phyloP scores from a whole-genome alignment of 2,329 filamentous ascomycete species.

The Scedosporium aurantiacum region DNA sequence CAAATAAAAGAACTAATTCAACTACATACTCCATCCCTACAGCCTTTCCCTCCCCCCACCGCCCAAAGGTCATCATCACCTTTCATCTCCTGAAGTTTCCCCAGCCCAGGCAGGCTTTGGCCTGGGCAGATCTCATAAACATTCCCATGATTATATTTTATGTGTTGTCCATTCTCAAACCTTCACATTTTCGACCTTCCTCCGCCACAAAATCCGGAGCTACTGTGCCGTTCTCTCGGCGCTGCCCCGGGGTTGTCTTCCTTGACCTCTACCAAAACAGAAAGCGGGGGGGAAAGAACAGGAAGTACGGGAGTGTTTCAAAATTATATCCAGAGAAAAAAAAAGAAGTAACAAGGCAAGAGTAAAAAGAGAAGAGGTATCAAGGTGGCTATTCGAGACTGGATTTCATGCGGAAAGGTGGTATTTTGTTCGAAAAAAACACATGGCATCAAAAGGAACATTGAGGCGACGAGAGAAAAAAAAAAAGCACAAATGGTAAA shows the following conservation, averaged over 20 bases:
- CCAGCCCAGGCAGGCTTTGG: background rate
- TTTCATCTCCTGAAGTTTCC: background rate
- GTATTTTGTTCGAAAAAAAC: background rate
- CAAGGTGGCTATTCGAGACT: background rate
- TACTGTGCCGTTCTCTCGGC: background rate
- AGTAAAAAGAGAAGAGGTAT: background rate
- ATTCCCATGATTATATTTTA: background rate
- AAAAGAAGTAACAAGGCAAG: background rate
- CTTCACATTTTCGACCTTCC: background rate
- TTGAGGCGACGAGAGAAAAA: background rate
- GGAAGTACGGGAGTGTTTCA: background rate
- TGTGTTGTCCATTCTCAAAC: background rate
- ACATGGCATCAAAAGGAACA: slow-evolving; percentile 6
- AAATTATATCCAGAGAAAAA: background rate
- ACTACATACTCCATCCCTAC: background rate
- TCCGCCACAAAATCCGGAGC: background rate
- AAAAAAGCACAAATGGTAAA: background rate
- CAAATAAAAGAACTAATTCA: background rate
- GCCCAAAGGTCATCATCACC: background rate
- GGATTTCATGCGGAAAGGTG: background rate
- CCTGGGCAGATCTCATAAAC: background rate
- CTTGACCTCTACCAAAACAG: background rate
- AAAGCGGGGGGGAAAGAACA: background rate
- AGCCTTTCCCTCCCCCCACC: background rate
- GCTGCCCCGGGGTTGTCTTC: background rate